Base-by-base conservation (phyloP, 179 eudicot genomes). In the Nepenthes alata region DNA sequence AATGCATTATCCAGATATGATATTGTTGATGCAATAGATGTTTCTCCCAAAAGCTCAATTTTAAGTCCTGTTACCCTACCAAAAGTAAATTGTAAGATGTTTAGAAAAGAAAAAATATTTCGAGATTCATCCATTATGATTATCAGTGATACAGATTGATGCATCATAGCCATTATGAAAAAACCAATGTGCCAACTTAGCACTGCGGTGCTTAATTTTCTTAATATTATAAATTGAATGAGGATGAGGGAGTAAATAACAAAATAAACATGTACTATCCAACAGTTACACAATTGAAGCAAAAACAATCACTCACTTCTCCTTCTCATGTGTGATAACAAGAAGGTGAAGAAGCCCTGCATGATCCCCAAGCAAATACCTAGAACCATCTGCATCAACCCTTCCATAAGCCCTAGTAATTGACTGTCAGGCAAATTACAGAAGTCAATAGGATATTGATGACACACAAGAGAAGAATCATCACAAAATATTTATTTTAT, bases 351-450 rank as follows among this genome's bases (percentile, higher is more conserved):
- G 82, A 69, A 93, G 87, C 47, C 98, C 98, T 41, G 87, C 86
- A 74, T 87, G 97, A 77, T 93, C 98, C 44, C 98, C 95, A 38
- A 93, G 95, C 73, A 91, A 69, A 77, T 91, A 86, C 61, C 96
- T 81, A 60, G 91, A 91, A 61, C 96, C 97, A 86, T 91, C 94
- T 64, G 96, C 87, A 75, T 91, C 97, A 63, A 91, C 96, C 81
- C 96, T 88, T 56, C 97, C 97, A 70, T 88, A 88, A 37, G 97
- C 96, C 78, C 81, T 85, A 67, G 96, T 91, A 53, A 91, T 85
- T 25, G 95, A 86, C 97, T 91, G 72, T 34, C 64, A 57, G 37
- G 47, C 67, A 66, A 60, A 60, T 13, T 37, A 25, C 52, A 47
- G 13, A 52, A 52, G 35, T 45, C 10, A 67, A 39, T 1, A 4